Evolutionary conservation across 352 stramenopile species (phyloP), one percentile per base, ranked within the genome.

Genomic region (Salisapilia sapeloensis): DNA sequence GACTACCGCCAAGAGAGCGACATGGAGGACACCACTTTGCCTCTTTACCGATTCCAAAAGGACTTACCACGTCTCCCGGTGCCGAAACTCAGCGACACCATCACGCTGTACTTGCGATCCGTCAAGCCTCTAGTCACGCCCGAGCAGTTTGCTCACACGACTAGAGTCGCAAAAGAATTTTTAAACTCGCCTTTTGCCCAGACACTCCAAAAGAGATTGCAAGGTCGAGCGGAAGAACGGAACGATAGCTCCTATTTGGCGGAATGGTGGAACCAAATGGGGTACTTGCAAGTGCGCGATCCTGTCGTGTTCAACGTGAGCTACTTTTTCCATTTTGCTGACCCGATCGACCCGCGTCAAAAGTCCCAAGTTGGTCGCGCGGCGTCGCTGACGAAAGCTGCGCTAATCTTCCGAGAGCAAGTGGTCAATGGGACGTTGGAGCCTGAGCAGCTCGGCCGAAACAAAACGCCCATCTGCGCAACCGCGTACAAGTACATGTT

Each of bases 401-500:
- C 84, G 18, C 70, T 93, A 43, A 53, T 77, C 38, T 97, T 95
- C 56, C 86, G 89, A 26, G 56, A 76, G n/a, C 56, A 82, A 42
- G 67, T 97, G 18, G 66, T 72, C 14, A 67, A 77, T 23, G 91
- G 91, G 15, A 53, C 50, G 30, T 48, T 96, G 6, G 65, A 82
- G 38, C 61, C 79, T 3, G 89, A 97, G 42, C 82, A 63, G 24
- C 70, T 96, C 10, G 85, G 90, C 21, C 58, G 66, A 27, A 83
- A 85, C 32, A 79, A 93, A 38, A 95, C 65, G 27, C 83, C 85
- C 4, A 44, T 97, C 10, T 97, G 87, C 52, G 72, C 81, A 3
- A 92, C 74, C 2, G 78, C 81, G 19, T 94, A 92, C 64, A 94
- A 92, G 63, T 93, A 90, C 63, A 93, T 94, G 74, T 94, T 98